Percentiles rank a stretch among this genome's conserved stretches.
phyloP scores from a whole-genome alignment of 768 basidiomycete species.

The Boletus subparvulus region DNA sequence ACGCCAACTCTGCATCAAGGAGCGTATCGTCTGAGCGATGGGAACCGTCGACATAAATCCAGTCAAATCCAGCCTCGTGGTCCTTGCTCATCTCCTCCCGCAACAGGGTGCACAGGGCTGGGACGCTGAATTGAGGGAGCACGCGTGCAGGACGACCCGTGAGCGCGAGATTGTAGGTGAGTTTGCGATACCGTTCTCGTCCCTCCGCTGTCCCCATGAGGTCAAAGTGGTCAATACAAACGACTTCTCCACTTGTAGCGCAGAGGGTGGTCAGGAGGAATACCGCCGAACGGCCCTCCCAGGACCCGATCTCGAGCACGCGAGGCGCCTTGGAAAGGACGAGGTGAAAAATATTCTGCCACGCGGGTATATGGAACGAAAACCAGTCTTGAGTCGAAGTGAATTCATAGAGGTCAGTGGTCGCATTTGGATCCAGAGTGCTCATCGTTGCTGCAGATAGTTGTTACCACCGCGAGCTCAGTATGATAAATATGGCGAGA shows the following conservation, averaged over 20 bases:
- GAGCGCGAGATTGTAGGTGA: constrained; percentile 47
- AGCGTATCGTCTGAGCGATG: constrained; percentile 60
- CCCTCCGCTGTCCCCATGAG: constrained; percentile 49
- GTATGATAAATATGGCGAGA: not conserved
- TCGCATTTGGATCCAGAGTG: not conserved
- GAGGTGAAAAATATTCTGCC: constrained; percentile 43
- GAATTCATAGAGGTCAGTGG: constrained; percentile 36
- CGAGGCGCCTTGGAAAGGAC: constrained; percentile 42
- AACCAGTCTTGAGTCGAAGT: constrained; percentile 60
- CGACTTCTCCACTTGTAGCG: constrained; percentile 41
- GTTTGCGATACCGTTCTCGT: constrained; percentile 41
- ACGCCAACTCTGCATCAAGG: constrained; percentile 58
- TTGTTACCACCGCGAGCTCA: not conserved
- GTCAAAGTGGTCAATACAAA: constrained; percentile 62
- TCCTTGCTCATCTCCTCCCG: constrained; percentile 41
- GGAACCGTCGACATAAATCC: constrained; percentile 60
- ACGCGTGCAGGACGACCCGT: constrained; percentile 47
- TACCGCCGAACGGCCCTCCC: constrained; percentile 63
- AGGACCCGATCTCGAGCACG: constrained; percentile 57
- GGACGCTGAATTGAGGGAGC: constrained; percentile 52
- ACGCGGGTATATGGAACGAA: constrained; percentile 42
- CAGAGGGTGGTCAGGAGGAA: constrained; percentile 53
- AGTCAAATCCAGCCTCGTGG: constrained; percentile 48
- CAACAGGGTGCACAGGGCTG: constrained; percentile 48
- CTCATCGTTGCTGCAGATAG: constrained; percentile 16